A percentile compares a stretch with the other conserved stretches of the same genome.
phyloP scores from a whole-genome alignment of 129 eudicot species.

The Scalesia atractyloides region DNA sequence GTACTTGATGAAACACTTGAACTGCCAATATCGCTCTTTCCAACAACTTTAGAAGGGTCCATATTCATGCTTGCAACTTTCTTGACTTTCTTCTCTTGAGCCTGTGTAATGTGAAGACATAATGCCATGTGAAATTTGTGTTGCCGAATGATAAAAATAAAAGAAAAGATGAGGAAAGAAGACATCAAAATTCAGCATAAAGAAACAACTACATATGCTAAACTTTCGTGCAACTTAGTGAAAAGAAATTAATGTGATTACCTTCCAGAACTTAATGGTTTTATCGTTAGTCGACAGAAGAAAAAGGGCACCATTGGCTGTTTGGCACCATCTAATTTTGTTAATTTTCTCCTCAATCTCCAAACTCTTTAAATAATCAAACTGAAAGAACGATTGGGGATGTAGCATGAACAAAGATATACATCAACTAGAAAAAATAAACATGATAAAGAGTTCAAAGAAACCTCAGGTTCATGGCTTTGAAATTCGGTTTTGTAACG shows the following conservation, averaged over 20 bases:
- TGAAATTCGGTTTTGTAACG: conserved; percentile 99
- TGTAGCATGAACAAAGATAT: conserved; percentile 18
- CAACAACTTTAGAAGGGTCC: conserved; percentile 67
- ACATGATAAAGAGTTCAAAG: conserved; percentile 21
- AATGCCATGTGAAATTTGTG: not conserved
- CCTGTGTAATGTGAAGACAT: conserved; percentile 43
- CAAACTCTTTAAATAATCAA: conserved; percentile 99
- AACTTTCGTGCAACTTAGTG: conserved; percentile 1
- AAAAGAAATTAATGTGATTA: conserved; percentile 23
- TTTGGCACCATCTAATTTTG: conserved; percentile 98
- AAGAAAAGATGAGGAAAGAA: not conserved
- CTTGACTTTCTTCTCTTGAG: conserved; percentile 95
- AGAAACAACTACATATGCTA: not conserved
- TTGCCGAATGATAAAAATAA: conserved; percentile 1
- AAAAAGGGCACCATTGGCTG: conserved; percentile 88
- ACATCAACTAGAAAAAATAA: conserved; percentile 13
- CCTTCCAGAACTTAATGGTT: conserved; percentile 99
- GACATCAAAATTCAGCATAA: not conserved
- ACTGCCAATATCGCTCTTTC: conserved; percentile 60
- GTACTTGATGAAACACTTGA: conserved; percentile 65
- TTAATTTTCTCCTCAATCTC: conserved; percentile 99
- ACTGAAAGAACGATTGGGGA: conserved; percentile 53
- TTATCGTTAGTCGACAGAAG: conserved; percentile 97
- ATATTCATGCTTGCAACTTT: conserved; percentile 74
- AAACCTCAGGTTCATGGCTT: conserved; percentile 99